phyloP scores from a whole-genome alignment of 306 rosid species.

The Gastrolobium villosum region DNA sequence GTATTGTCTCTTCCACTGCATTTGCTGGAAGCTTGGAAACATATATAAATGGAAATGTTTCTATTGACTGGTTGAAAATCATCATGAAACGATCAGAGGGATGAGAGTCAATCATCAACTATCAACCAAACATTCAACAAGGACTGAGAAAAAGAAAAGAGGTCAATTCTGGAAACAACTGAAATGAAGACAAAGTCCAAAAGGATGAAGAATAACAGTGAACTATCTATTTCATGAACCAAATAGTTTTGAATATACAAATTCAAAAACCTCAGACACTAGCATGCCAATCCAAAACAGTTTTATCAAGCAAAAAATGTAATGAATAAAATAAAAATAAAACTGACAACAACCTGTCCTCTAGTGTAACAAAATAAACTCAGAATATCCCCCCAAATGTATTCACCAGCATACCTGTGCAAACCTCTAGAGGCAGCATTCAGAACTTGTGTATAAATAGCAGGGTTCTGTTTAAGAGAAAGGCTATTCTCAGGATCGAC shows the following conservation, averaged over 20 bases:
- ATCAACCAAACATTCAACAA: constrained; percentile 31
- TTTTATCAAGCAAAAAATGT: not conserved
- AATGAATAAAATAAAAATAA: constrained; percentile 1
- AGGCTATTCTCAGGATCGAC: constrained; percentile 76
- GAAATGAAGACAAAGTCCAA: constrained; percentile 20
- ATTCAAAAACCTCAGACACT: constrained; percentile 26
- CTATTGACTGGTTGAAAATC: constrained; percentile 26
- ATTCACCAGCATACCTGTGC: constrained; percentile 70
- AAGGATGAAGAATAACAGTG: constrained; percentile 14
- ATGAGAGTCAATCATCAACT: not conserved
- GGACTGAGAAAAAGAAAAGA: not conserved
- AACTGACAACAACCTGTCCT: constrained; percentile 24
- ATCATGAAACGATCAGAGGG: not conserved
- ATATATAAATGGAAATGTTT: constrained; percentile 12
- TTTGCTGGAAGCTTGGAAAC: constrained; percentile 36
- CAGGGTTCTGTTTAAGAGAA: constrained; percentile 78
- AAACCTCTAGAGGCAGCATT: constrained; percentile 85
- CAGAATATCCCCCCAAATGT: constrained; percentile 25
- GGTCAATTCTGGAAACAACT: constrained; percentile 19
- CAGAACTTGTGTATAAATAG: constrained; percentile 73
- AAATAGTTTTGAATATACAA: constrained; percentile 16
- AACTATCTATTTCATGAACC: constrained; percentile 24
- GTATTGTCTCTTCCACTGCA: constrained; percentile 24
- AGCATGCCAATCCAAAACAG: constrained; percentile 20
- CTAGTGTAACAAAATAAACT: constrained; percentile 35